Conservation (phyloP, 768 basidiomycete genomes). For the Russula emetica region DNA sequence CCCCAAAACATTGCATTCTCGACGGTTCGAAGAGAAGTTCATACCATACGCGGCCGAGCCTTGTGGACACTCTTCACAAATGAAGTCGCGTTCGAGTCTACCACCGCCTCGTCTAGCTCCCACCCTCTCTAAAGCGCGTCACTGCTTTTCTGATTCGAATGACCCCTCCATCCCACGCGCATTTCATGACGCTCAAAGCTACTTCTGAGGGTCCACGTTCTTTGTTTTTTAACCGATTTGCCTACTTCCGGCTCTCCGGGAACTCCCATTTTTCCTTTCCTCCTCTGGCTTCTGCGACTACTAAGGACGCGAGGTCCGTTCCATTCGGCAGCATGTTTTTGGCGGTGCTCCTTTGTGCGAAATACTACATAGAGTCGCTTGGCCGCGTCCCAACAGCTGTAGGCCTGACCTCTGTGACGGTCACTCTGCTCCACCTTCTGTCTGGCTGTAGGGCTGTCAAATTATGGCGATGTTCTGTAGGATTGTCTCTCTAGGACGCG, state of each 20-base stretch:
- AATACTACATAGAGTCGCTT: not conserved
- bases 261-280: not conserved
- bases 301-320: not conserved
- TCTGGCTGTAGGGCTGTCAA: slow-evolving; percentile 12
- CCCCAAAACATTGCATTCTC: not conserved
- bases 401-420: slow-evolving; percentile 4
- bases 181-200: slow-evolving; percentile 12
- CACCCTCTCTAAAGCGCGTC: not conserved
- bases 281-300: not conserved
- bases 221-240: not conserved
- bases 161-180: not conserved
- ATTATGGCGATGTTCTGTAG: not conserved
- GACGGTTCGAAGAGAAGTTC: not conserved
- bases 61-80: not conserved
- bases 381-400: slow-evolving; percentile 15
- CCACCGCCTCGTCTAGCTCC: not conserved
- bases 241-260: not conserved
- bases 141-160: slow-evolving; percentile 1
- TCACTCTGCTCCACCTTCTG: slow-evolving; percentile 14
- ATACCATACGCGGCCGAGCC: not conserved
- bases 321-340: not conserved
- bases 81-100: not conserved
- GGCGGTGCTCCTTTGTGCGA: not conserved
- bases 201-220: too few relatives aligned
- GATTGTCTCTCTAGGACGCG: too few relatives aligned